phyloP scores from a whole-genome alignment of 2,329 filamentous ascomycete genomes.

The Monosporascus sp. region DNA sequence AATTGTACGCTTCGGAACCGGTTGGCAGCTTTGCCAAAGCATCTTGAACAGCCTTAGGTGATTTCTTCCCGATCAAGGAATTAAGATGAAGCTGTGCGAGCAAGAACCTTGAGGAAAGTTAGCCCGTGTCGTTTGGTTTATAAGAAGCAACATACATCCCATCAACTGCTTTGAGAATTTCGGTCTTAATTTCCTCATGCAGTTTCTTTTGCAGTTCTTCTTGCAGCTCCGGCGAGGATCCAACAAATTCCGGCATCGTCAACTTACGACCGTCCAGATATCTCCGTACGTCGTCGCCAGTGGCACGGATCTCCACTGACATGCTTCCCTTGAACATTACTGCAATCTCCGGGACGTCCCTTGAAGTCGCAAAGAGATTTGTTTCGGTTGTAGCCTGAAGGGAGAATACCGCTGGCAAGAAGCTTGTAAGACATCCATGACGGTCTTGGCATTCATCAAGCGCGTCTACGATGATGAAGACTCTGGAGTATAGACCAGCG shows the following conservation, averaged over 20 bases:
- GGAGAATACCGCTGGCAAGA: constrained; percentile 6
- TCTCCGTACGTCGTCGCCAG: constrained; percentile 20
- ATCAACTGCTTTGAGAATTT: constrained; percentile 15
- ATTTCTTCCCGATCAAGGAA: constrained; percentile 23
- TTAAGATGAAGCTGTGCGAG: constrained; percentile 31
- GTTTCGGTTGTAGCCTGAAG: constrained; percentile 2
- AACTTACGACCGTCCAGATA: constrained; percentile 21
- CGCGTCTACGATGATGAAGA: constrained; percentile 16
- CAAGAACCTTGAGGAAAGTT: constrained; percentile 27
- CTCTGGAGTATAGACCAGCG: constrained; percentile 9
- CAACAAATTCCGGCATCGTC: constrained; percentile 10
- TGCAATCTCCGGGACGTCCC: constrained; percentile 10
- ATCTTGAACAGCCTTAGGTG: constrained; percentile 23
- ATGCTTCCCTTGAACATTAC: constrained; percentile 3
- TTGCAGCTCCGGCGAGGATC: constrained; percentile 7
- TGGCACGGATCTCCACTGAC: constrained; percentile 24
- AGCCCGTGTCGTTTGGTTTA: constrained; percentile 2
- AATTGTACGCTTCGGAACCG: constrained; percentile 26
- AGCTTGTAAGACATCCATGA: neutral
- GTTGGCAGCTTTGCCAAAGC: constrained; percentile 25
- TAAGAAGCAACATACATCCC: constrained; percentile 24
- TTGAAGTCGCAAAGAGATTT: constrained; percentile 14
- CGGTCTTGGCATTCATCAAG: constrained; percentile 11
- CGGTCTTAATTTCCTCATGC: constrained; percentile 11
- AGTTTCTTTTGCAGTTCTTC: constrained; percentile 13